Evolutionary conservation across 441 rosid genomes (phyloP).

Genomic region (Sinapis alba): DNA sequence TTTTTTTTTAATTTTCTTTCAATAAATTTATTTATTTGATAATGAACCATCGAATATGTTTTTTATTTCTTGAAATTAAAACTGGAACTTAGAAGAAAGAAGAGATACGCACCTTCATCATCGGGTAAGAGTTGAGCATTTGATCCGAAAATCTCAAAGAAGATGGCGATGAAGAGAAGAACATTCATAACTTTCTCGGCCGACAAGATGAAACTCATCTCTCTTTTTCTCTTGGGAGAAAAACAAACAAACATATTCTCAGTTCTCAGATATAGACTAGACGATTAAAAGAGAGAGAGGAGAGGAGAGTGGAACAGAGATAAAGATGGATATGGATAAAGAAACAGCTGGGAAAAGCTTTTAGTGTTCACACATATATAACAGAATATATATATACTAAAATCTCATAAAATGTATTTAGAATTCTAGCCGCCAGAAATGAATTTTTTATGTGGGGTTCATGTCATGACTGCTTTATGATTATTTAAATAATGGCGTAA

Average conservation of each 20-base stretch:
- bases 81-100: not conserved
- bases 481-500: not conserved
- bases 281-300: not conserved
- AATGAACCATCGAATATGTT: not conserved
- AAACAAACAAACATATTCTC: not conserved
- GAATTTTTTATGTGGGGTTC: slow-evolving; percentile 21
- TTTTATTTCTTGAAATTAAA: not conserved
- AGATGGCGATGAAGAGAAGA: slow-evolving; percentile 41
- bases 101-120: slow-evolving; percentile 50
- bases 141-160: slow-evolving; percentile 38
- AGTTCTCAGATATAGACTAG: not conserved
- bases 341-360: not conserved
- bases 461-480: not conserved
- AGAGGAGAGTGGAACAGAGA: not conserved
- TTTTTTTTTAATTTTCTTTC: too few relatives aligned
- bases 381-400: not conserved
- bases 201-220: slow-evolving; percentile 41
- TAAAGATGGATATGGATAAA: not conserved
- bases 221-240: not conserved
- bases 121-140: slow-evolving; percentile 52
- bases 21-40: not conserved
- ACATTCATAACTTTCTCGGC: slow-evolving; percentile 16
- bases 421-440: slow-evolving; percentile 23
- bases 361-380: not conserved
- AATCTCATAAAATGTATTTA: not conserved